phyloP scores from a whole-genome alignment of 2,329 filamentous ascomycete genomes.

The Colletotrichum somersetense region DNA sequence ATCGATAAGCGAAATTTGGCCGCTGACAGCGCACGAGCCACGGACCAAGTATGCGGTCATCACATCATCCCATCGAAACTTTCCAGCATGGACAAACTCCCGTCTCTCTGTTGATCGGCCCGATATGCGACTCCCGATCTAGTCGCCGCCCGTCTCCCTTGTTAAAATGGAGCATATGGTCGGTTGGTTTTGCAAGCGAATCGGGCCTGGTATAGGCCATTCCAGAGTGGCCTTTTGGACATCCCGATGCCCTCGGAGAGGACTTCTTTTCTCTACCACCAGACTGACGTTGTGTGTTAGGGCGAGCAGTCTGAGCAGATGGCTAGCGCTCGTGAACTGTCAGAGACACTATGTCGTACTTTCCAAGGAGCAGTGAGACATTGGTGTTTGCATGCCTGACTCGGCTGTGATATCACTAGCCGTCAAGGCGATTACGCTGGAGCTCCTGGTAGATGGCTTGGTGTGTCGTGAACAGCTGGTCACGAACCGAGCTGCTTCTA shows the following conservation, averaged over 20 bases:
- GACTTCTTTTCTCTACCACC: not conserved
- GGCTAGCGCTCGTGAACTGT: not conserved
- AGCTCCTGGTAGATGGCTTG: not conserved
- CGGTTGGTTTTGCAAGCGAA: not conserved
- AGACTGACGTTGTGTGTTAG: not conserved
- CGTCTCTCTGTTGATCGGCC: not conserved
- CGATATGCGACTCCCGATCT: not conserved
- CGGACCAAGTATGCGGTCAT: not conserved
- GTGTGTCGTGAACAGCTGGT: not conserved
- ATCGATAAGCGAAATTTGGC: conserved; percentile 23
- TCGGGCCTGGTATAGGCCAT: not conserved
- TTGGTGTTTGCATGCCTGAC: not conserved
- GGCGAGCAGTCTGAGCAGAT: no score
- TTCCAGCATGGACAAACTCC: not conserved
- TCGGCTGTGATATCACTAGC: no score
- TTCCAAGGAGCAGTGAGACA: not conserved
- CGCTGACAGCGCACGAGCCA: conserved; percentile 8
- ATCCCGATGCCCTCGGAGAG: not conserved
- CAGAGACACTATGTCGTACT: not conserved
- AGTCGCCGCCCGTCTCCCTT: not conserved
- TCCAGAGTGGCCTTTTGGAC: not conserved
- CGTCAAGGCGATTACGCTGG: not conserved
- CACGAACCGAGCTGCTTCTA: not conserved
- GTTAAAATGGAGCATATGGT: not conserved
- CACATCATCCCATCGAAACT: not conserved